Conservation (phyloP, 352 stramenopile species). For the Lagenidium giganteum region DNA sequence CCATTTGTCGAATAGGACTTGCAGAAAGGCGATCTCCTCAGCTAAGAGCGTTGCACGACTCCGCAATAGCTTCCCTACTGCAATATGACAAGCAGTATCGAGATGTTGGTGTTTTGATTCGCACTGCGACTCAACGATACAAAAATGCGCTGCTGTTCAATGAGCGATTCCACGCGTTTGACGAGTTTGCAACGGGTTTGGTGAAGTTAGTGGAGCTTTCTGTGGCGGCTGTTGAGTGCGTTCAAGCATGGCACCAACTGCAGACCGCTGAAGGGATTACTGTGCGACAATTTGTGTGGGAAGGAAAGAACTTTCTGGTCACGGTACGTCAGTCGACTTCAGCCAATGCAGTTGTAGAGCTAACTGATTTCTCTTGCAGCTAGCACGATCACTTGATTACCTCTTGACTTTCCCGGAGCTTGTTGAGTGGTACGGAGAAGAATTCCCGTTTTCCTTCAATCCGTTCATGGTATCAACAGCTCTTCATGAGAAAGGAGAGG, state of each 20-base stretch:
- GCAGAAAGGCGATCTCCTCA: too few species aligned
- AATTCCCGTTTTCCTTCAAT: conserved; percentile 61
- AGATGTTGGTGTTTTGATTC: conserved; percentile 5
- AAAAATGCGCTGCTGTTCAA: conserved; percentile 33
- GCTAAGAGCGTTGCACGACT: conserved; percentile 30
- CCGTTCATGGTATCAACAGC: conserved; percentile 54
- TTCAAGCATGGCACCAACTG: conserved; percentile 32
- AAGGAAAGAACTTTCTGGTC: conserved; percentile 41
- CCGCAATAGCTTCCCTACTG: conserved; percentile 18
- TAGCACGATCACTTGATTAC: conserved; percentile 51
- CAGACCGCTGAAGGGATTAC: neutral
- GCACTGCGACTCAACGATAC: conserved; percentile 13
- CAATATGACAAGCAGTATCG: conserved; percentile 32
- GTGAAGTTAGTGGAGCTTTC: conserved; percentile 24
- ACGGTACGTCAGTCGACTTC: conserved; percentile 17
- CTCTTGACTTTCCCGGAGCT: conserved; percentile 25
- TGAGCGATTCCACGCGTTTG: conserved; percentile 65
- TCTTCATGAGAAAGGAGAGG: conserved; percentile 37
- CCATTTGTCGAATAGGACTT: too few species aligned
- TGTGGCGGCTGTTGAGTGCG: conserved; percentile 27
- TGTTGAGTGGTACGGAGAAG: conserved; percentile 68
- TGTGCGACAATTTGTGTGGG: conserved; percentile 42
- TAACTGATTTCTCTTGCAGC: too few species aligned
- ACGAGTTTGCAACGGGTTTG: conserved; percentile 28
- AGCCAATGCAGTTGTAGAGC: too few species aligned